A percentile compares a stretch with the other conserved stretches of the same genome.
phyloP scores from a whole-genome alignment of 2,329 filamentous ascomycete species.

The Ophidiomyces ophidiicola region DNA sequence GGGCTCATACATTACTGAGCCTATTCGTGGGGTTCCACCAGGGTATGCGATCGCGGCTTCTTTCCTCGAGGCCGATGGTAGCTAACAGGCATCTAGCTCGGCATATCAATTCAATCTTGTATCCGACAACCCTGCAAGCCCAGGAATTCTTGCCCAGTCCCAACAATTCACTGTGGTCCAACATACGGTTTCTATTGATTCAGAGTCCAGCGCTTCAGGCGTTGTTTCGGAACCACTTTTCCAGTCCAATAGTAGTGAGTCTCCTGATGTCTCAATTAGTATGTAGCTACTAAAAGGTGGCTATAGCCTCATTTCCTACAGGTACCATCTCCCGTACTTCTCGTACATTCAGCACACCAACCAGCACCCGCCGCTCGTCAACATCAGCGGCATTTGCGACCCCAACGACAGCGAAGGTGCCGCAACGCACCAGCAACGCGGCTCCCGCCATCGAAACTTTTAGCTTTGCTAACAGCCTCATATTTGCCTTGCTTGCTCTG shows the following conservation, averaged over 20 bases:
- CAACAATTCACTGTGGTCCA: slow-evolving; percentile 24
- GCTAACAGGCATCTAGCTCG: slow-evolving; percentile 16
- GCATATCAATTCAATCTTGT: slow-evolving; percentile 35
- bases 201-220: not conserved
- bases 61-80: not conserved
- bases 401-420: not conserved
- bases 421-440: slow-evolving; percentile 1
- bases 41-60: slow-evolving; percentile 4
- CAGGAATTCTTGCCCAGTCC: slow-evolving; percentile 34
- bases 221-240: not conserved
- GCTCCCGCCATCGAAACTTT: slow-evolving; percentile 1
- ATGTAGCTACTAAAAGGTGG: too few relatives aligned
- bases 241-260: slow-evolving; percentile 1
- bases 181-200: too few relatives aligned
- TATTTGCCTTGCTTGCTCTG: slow-evolving; percentile 3
- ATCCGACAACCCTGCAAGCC: slow-evolving; percentile 23
- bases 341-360: not conserved
- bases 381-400: not conserved
- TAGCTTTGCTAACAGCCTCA: not conserved
- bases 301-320: not conserved
- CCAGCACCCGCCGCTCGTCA: not conserved
- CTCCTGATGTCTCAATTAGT: not conserved
- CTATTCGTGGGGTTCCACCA: slow-evolving; percentile 1
- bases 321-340: not conserved
- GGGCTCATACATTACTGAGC: slow-evolving; percentile 13